Evolutionary conservation across 2,329 filamentous ascomycete species (phyloP).

Genomic region (Huntiella abstrusa): DNA sequence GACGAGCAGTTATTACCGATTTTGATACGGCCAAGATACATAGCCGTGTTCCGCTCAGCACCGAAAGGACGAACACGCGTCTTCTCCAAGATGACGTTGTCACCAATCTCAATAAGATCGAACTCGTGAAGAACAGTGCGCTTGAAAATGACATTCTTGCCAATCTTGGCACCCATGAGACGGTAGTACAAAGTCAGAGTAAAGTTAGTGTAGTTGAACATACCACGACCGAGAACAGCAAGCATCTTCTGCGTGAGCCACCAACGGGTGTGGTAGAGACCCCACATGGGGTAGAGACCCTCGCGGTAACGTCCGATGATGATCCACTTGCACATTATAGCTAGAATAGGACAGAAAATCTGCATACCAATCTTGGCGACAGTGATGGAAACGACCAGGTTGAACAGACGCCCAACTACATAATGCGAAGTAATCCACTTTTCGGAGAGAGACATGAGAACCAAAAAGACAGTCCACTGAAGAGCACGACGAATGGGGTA

Average conservation of each 20-base stretch:
- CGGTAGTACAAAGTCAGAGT: conserved; percentile 28
- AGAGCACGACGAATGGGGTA: conserved; percentile 32
- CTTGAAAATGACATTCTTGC: conserved; percentile 28
- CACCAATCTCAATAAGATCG: conserved; percentile 35
- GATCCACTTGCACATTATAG: conserved; percentile 34
- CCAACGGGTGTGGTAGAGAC: conserved; percentile 36
- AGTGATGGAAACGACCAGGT: conserved; percentile 26
- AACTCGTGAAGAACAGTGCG: conserved; percentile 31
- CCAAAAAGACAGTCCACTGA: conserved; percentile 34
- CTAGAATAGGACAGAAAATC: conserved; percentile 24
- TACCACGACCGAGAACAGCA: conserved; percentile 27
- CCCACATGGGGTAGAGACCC: conserved; percentile 41
- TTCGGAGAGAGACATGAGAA: conserved; percentile 24
- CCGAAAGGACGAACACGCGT: conserved; percentile 34
- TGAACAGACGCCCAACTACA: conserved; percentile 27
- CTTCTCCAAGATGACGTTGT: conserved; percentile 27
- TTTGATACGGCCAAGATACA: conserved; percentile 33
- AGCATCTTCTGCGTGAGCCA: conserved; percentile 37
- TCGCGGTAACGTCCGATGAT: conserved; percentile 33
- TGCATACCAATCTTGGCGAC: conserved; percentile 23
- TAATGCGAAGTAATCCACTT: conserved; percentile 21
- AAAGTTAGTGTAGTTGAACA: conserved; percentile 23
- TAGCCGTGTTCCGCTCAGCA: conserved; percentile 35
- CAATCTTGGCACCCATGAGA: conserved; percentile 33
- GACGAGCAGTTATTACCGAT: conserved; percentile 29